A percentile compares a stretch with the other conserved stretches of the same genome.
Conservation (phyloP, 352 stramenopile genomes). For the Lagenidium sp. region DNA sequence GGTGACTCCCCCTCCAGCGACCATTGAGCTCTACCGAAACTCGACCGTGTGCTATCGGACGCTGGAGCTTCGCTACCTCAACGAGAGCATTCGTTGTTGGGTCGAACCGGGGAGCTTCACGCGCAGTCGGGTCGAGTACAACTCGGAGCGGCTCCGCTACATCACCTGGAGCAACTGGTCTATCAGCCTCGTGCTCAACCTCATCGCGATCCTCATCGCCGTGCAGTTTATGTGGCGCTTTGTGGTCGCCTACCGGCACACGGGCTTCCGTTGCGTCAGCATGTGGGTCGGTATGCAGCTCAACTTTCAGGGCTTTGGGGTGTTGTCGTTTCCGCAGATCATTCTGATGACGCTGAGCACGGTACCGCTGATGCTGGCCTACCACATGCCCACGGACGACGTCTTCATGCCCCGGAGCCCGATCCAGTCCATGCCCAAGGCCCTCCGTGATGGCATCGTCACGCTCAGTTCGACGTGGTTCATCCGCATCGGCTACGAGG, state of each 20-base stretch:
- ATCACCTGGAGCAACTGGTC: constrained; percentile 31
- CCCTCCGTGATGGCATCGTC: neutral
- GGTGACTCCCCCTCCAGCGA: neutral
- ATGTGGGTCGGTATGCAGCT: constrained; percentile 21
- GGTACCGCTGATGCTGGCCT: neutral
- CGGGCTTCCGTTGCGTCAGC: constrained; percentile 16
- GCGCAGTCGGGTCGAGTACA: constrained; percentile 13
- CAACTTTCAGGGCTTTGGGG: constrained; percentile 26
- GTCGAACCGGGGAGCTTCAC: constrained; percentile 17
- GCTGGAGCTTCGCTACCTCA: constrained; percentile 25
- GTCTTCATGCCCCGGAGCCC: neutral
- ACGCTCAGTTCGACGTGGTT: neutral
- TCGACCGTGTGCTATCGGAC: constrained; percentile 21
- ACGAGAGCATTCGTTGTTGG: constrained; percentile 26
- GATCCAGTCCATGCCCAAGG: neutral
- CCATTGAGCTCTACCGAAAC: constrained; percentile 12
- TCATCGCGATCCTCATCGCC: constrained; percentile 18
- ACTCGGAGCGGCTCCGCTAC: constrained; percentile 15
- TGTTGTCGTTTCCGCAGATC: constrained; percentile 19
- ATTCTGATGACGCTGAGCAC: constrained; percentile 19
- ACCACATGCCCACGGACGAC: neutral
- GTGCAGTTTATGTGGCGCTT: constrained; percentile 15
- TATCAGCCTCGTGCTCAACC: constrained; percentile 28
- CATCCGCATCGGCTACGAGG: neutral
- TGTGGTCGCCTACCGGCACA: constrained; percentile 10